Evolutionary conservation across 2,329 filamentous ascomycete species (phyloP).

Genomic region (Myriosclerotinia scirpicola): DNA sequence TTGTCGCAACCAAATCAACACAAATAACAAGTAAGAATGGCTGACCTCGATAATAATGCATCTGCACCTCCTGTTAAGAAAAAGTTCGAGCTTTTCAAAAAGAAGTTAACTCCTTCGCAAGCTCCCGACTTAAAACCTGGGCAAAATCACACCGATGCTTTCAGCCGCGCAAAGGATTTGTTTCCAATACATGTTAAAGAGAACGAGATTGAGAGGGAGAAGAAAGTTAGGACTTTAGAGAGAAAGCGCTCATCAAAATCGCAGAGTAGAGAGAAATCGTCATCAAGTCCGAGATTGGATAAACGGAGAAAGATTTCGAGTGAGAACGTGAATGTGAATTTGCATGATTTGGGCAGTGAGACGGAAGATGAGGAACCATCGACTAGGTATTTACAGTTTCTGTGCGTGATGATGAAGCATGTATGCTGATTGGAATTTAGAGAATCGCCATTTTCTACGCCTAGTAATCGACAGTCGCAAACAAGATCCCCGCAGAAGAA

Average conservation of each 20-base stretch:
- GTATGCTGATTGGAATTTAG: slow-evolving; percentile 26
- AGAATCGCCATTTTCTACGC: slow-evolving; percentile 31
- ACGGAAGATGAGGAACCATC: slow-evolving; percentile 17
- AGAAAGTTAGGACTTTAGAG: slow-evolving; percentile 34
- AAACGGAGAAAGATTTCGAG: slow-evolving; percentile 35
- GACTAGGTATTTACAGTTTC: slow-evolving; percentile 10
- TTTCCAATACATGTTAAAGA: slow-evolving; percentile 48
- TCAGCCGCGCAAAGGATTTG: slow-evolving; percentile 49
- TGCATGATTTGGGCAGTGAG: slow-evolving; percentile 22
- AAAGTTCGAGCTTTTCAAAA: slow-evolving; percentile 53
- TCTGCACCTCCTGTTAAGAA: slow-evolving; percentile 28
- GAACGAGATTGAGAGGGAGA: slow-evolving; percentile 42
- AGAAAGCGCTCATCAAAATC: slow-evolving; percentile 33
- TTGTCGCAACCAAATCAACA: background rate
- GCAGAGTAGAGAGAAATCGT: slow-evolving; percentile 32
- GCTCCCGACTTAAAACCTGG: slow-evolving; percentile 41
- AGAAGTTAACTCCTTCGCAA: slow-evolving; percentile 48
- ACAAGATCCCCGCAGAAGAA: slow-evolving; percentile 16
- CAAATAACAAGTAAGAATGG: slow-evolving; percentile 11
- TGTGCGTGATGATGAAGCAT: background rate
- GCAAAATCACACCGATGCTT: slow-evolving; percentile 45
- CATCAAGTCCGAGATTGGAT: slow-evolving; percentile 29
- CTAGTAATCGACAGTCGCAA: slow-evolving; percentile 28
- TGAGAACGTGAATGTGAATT: slow-evolving; percentile 25
- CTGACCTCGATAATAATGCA: slow-evolving; percentile 11